These are phyloP conservation scores for Planoprotostelium fungivorum DNA, from an alignment of 78 protist genomes.

Conservation along the genomic window DNA sequence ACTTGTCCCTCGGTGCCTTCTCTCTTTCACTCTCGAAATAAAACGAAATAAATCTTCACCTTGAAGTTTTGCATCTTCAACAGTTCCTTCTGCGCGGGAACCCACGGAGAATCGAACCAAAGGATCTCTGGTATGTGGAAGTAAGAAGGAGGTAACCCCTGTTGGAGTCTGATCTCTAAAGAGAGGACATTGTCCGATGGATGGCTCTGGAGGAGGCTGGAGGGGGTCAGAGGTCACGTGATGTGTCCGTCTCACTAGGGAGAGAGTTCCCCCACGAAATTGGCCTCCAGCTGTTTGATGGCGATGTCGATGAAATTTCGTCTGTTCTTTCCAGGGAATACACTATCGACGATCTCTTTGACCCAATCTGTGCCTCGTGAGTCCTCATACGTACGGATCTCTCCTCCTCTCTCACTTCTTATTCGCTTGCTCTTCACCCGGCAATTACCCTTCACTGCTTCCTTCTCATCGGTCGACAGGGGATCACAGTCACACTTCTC, in stretches of 20 bases:
- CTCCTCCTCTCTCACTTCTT: no score
- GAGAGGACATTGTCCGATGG: background rate
- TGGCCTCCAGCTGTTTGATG: background rate
- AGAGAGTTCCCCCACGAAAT: background rate
- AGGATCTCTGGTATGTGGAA: background rate
- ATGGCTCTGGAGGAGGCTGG: background rate
- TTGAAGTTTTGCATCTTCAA: background rate
- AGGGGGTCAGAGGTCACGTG: background rate
- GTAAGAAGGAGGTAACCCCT: background rate
- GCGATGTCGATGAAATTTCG: background rate
- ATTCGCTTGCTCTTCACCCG: no score
- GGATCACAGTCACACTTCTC: no score
- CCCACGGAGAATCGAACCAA: background rate
- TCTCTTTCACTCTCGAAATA: no score
- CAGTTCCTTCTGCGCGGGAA: background rate
- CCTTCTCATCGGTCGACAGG: no score
- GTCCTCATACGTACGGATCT: no score
- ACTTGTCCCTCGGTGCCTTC: background rate
- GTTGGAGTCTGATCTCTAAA: background rate
- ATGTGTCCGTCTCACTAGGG: background rate
- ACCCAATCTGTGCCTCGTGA: background rate
- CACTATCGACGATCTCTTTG: background rate
- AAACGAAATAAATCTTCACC: background rate
- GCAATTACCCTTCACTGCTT: no score
- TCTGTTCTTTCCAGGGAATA: background rate